A percentile compares a stretch with the other conserved stretches of the same genome.
Conservation (phyloP, 2,329 filamentous ascomycete genomes). For the Sporothrix euskadiensis region DNA sequence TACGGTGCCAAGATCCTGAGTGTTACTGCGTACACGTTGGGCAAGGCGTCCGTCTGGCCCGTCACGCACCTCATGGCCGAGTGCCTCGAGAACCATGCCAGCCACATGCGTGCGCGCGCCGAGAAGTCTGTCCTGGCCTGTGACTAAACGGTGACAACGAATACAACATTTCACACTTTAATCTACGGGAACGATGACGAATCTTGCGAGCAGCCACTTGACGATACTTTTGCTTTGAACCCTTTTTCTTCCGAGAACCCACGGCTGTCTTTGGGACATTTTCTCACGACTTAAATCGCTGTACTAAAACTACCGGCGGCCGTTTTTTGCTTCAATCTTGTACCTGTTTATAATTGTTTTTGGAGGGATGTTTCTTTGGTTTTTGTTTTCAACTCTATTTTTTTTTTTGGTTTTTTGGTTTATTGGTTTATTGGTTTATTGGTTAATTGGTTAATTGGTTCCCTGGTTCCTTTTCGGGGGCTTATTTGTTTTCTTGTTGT, state of each 20-base stretch:
- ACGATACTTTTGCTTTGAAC: not conserved
- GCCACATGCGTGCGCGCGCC: conserved; percentile 52
- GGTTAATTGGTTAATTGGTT: too few relatives aligned
- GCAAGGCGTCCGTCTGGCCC: conserved; percentile 90
- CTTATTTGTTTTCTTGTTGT: not conserved
- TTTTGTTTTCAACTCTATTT: not conserved
- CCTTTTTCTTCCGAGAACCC: not conserved
- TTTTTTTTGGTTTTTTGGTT: not conserved
- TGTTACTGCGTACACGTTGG: conserved; percentile 82
- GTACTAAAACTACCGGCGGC: not conserved
- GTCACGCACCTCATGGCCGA: conserved; percentile 57
- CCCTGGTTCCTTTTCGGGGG: not conserved
- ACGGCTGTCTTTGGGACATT: not conserved
- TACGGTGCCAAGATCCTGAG: conserved; percentile 83
- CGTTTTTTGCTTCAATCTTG: not conserved
- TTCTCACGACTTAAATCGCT: not conserved
- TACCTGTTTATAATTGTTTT: not conserved
- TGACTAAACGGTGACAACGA: not conserved
- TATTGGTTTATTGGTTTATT: not conserved
- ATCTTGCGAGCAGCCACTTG: not conserved
- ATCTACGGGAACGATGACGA: not conserved
- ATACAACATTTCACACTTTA: not conserved
- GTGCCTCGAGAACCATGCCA: conserved; percentile 57
- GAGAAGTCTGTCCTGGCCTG: conserved; percentile 51
- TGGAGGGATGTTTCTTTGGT: not conserved